Conservation (phyloP, 1,139 yeast species). For the Hyphopichia khmerensis region DNA sequence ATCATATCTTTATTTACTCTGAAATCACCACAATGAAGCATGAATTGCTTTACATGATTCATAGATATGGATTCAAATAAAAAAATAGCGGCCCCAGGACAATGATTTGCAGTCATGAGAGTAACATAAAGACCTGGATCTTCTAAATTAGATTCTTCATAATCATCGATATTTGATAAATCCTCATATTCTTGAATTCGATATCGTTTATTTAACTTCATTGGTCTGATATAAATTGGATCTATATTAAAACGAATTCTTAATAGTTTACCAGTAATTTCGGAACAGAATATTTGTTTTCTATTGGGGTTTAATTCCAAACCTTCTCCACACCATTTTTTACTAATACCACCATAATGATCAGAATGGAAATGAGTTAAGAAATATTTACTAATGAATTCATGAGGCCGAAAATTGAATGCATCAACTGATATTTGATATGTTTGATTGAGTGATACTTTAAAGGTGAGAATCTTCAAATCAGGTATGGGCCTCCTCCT, state of each 20-base stretch:
- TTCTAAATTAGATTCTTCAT: slow-evolving; percentile 9
- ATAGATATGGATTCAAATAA: slow-evolving; percentile 56
- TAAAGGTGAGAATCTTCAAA: slow-evolving; percentile 52
- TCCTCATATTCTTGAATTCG: slow-evolving; percentile 18
- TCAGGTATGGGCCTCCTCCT: slow-evolving; percentile 48
- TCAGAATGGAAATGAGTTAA: slow-evolving; percentile 89
- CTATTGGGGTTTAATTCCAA: slow-evolving; percentile 40
- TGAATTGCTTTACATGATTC: slow-evolving; percentile 22
- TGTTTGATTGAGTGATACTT: slow-evolving; percentile 12
- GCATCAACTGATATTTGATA: slow-evolving; percentile 65
- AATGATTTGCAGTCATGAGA: slow-evolving; percentile 83
- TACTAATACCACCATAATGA: slow-evolving; percentile 84
- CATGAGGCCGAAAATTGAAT: slow-evolving; percentile 53
- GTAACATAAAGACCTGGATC: slow-evolving; percentile 56
- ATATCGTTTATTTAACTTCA: slow-evolving; percentile 46
- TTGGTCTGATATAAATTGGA: slow-evolving; percentile 46
- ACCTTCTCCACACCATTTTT: slow-evolving; percentile 61
- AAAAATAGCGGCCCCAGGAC: slow-evolving; percentile 91
- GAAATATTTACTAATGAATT: slow-evolving; percentile 50
- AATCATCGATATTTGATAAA: slow-evolving; percentile 12
- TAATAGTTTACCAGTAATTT: slow-evolving; percentile 61
- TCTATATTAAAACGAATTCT: slow-evolving; percentile 54
- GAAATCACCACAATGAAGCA: slow-evolving; percentile 91
- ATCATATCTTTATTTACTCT: slow-evolving; percentile 59
- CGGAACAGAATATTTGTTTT: slow-evolving; percentile 63